phyloP scores from a whole-genome alignment of 805 yeast species.

The Blastobotrys mokoenaii region DNA sequence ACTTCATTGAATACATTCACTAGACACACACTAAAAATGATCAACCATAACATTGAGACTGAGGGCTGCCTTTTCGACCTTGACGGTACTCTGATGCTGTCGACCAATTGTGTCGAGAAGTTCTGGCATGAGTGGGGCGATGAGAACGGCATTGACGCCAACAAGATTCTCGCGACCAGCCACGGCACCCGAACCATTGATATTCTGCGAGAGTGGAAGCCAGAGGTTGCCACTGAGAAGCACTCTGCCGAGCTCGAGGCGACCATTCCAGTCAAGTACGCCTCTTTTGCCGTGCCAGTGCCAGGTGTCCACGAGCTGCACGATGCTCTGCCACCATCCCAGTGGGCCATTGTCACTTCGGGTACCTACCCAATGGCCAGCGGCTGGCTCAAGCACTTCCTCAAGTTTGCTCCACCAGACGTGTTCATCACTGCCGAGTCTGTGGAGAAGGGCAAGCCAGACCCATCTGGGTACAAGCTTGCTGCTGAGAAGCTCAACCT shows the following conservation, averaged over 20 bases:
- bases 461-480: conserved; percentile 67
- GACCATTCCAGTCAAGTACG: conserved; percentile 61
- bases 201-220: conserved; percentile 64
- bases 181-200: conserved; percentile 85
- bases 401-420: conserved; percentile 55
- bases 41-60: conserved; percentile 21
- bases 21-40: conserved; percentile 1
- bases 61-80: conserved; percentile 65
- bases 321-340: conserved; percentile 32
- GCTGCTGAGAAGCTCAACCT: conserved; percentile 32
- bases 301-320: conserved; percentile 62
- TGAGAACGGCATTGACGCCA: conserved; percentile 60
- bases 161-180: conserved; percentile 60
- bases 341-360: conserved; percentile 82
- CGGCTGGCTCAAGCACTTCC: conserved; percentile 63
- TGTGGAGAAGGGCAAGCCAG: conserved; percentile 74
- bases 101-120: conserved; percentile 74
- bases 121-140: conserved; percentile 72
- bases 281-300: conserved; percentile 64
- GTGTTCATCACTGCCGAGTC: conserved; percentile 76
- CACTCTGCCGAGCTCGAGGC: conserved; percentile 62
- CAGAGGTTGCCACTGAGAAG: conserved; percentile 60
- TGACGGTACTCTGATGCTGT: conserved; percentile 80
- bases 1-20: neutral
- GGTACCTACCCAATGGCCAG: conserved; percentile 73